Base-by-base conservation (phyloP, 768 basidiomycete species). In the Dacryopinax primogenitus region DNA sequence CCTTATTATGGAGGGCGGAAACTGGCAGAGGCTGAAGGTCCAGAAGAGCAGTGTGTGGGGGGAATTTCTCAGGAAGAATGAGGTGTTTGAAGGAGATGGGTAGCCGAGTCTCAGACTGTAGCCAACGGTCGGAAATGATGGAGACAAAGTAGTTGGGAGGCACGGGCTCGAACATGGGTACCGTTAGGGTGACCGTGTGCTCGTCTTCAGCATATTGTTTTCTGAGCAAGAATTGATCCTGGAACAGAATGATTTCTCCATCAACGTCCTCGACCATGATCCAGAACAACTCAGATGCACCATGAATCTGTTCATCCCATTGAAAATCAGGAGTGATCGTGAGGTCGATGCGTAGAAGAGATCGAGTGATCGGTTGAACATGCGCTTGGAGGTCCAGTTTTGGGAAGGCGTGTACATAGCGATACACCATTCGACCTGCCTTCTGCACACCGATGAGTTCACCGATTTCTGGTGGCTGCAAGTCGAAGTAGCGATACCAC, bases 61-160 rank as follows among this genome's bases (percentile, higher is more conserved):
- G 96, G 83, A 96, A 96, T 70, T 93, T 95, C 73, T 94, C 93
- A 0, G 96, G 96, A 3, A 97, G 86, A 67, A 98, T 94, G 61
- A 99, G 84, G 72, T 98, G 93, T 74, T 95, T 96, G 84, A 99
- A 98, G 0, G 92, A 94, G 62, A 98, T 89, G 0, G 96, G 94
- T 0, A 98, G 78, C 12, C 92, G 85, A 0, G 94, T 98, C 76
- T 97, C 93, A 1, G 93, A 84, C 69, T 98, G 94, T 36, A 97
- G 71, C 95, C 96, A 99, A 34, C 91, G 84, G 72, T 99, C 95
- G 1, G 94, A 95, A 67, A 95, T 83, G 65, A 98, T 79, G 6
- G 90, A 92, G 72, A 99, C 92, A 75, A 92, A 98, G 78, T 98
- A 98, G 74, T 98, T 98, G 1, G 96, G 96, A 21, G 96, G 95